phyloP scores from a whole-genome alignment of 257 asterid species.

The Solanum appendiculatum region DNA sequence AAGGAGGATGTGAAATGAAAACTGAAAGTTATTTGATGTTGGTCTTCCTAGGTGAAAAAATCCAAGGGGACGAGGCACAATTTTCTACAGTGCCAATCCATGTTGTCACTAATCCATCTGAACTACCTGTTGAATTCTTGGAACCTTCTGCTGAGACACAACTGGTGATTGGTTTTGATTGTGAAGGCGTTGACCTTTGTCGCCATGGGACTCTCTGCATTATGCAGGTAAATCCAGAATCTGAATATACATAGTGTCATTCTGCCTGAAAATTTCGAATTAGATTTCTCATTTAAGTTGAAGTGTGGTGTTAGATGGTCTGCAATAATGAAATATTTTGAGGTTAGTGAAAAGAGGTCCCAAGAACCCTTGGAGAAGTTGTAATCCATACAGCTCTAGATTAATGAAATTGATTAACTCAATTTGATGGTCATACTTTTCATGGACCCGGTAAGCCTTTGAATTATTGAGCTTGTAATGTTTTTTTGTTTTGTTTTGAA shows the following conservation, averaged over 20 bases:
- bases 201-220: constrained; percentile 87
- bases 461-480: background rate
- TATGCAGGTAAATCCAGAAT: constrained; percentile 58
- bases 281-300: background rate
- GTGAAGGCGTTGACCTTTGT: constrained; percentile 98
- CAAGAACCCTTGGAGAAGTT: background rate
- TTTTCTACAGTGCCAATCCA: constrained; percentile 65
- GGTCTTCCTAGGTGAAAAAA: constrained; percentile 36
- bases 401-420: background rate
- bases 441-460: background rate
- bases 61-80: constrained; percentile 25
- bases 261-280: background rate
- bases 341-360: background rate
- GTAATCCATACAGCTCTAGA: background rate
- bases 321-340: background rate
- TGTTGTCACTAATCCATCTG: constrained; percentile 65
- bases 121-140: constrained; percentile 84
- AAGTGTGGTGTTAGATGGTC: background rate
- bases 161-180: constrained; percentile 84
- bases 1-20: background rate
- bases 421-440: background rate
- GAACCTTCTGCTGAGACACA: constrained; percentile 65
- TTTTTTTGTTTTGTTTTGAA: background rate
- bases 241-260: background rate
- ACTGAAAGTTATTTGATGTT: constrained; percentile 4